These are phyloP conservation scores for Paspalum vaginatum DNA, from an alignment of 176 grass and related monocot genomes.

Conservation along the genomic window DNA sequence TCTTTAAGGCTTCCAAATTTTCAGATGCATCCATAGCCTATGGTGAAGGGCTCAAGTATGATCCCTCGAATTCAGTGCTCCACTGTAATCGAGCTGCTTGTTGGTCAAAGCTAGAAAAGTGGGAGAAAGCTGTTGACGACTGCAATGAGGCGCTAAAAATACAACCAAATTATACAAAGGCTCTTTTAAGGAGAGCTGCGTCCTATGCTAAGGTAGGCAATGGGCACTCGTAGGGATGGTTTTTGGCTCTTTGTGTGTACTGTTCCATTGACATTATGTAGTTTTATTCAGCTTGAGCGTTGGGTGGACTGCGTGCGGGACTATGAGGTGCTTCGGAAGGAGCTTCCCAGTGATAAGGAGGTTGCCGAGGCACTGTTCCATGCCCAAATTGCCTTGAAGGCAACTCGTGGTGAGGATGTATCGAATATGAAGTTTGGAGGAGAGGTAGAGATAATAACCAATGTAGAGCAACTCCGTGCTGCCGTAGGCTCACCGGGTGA, in stretches of 20 bases:
- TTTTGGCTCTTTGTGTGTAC: slow-evolving; percentile 5
- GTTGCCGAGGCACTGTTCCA: slow-evolving; percentile 78
- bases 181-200: slow-evolving; percentile 85
- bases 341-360: slow-evolving; percentile 73
- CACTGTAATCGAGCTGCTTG: slow-evolving; percentile 96
- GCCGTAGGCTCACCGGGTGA: slow-evolving; percentile 75
- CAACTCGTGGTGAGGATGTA: slow-evolving; percentile 79
- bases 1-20: slow-evolving; percentile 86
- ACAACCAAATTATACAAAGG: slow-evolving; percentile 90
- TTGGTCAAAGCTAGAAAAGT: slow-evolving; percentile 78
- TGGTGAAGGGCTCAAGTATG: slow-evolving; percentile 88
- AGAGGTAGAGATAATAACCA: slow-evolving; percentile 72
- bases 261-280: slow-evolving; percentile 38
- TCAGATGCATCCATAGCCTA: slow-evolving; percentile 87
- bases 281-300: slow-evolving; percentile 65
- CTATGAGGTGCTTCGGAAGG: slow-evolving; percentile 76
- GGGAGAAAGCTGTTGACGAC: slow-evolving; percentile 86
- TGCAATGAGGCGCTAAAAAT: slow-evolving; percentile 88
- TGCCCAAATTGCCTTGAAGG: slow-evolving; percentile 84
- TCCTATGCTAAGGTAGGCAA: slow-evolving; percentile 78
- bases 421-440: slow-evolving; percentile 96
- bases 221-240: background rate
- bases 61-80: slow-evolving; percentile 81
- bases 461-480: slow-evolving; percentile 68
- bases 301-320: slow-evolving; percentile 84